A percentile compares a stretch with the other conserved stretches of the same genome.
Evolutionary conservation across 2,329 filamentous ascomycete genomes (phyloP).

Genomic region (Neopestalotiopsis sp.): DNA sequence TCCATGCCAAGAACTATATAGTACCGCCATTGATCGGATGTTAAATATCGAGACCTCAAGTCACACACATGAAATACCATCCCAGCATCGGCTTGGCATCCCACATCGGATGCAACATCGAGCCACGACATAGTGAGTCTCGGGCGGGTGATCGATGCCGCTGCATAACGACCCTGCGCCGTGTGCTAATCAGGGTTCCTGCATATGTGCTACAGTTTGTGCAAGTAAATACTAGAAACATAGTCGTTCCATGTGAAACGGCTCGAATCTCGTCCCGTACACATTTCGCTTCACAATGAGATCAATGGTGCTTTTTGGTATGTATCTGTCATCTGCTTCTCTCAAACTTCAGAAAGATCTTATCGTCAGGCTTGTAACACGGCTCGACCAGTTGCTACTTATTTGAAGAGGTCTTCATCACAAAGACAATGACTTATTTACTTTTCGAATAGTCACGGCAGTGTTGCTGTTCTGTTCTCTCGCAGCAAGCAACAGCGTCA

Average conservation of each 20-base stretch:
- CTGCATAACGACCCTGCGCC: not conserved
- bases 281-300: conserved; percentile 4
- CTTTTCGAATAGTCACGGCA: not conserved
- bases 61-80: not conserved
- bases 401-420: not conserved
- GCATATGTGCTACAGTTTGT: not conserved
- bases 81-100: not conserved
- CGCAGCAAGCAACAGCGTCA: conserved; percentile 27
- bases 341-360: not conserved
- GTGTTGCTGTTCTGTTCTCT: conserved; percentile 5
- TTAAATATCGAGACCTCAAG: not conserved
- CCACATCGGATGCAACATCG: not conserved
- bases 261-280: too few species aligned
- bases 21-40: not conserved
- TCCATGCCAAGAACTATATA: not conserved
- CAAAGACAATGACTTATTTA: not conserved
- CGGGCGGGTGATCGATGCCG: not conserved
- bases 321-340: not conserved
- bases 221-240: not conserved
- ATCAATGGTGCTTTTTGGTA: conserved; percentile 10
- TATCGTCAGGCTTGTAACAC: not conserved
- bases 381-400: not conserved
- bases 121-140: not conserved
- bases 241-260: not conserved
- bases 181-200: not conserved